phyloP scores from a whole-genome alignment of 225 moss, liverwort and hornwort genomes.

The Bryum argenteum region DNA sequence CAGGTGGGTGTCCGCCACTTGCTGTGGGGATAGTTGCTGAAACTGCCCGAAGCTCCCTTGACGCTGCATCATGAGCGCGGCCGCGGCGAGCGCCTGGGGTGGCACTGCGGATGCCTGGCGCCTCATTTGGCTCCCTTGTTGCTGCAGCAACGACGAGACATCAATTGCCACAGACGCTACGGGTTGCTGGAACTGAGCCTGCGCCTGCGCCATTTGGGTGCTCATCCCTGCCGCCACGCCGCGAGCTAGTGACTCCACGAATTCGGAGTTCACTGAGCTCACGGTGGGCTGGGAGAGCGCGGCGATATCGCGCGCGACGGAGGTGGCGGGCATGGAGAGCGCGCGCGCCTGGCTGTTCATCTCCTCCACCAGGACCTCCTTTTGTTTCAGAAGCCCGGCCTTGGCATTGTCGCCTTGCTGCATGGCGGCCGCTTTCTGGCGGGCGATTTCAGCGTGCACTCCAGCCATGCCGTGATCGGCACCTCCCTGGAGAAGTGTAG shows the following conservation, averaged over 20 bases:
- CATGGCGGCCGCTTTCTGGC: neutral
- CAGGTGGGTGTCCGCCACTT: neutral
- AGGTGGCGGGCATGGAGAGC: conserved; percentile 13
- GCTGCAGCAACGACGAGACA: neutral
- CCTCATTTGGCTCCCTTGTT: conserved; percentile 12
- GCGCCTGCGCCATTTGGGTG: neutral
- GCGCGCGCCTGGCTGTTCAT: conserved; percentile 11
- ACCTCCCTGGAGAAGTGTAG: conserved; percentile 7
- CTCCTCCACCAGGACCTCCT: conserved; percentile 2
- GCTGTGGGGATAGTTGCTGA: conserved; percentile 6
- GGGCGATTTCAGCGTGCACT: neutral
- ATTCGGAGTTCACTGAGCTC: conserved; percentile 14
- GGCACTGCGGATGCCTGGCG: neutral
- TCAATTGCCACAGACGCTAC: neutral
- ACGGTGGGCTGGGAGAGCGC: conserved; percentile 9
- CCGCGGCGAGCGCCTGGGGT: neutral
- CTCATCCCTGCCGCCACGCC: conserved; percentile 27
- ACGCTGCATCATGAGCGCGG: neutral
- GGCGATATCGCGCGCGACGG: conserved; percentile 12
- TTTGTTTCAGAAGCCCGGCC: conserved; percentile 11
- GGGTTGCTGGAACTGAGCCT: neutral
- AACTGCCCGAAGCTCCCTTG: neutral
- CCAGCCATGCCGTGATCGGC: conserved; percentile 17
- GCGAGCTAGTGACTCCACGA: conserved; percentile 6
- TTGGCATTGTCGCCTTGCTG: neutral